These are phyloP conservation scores for Leptomonas seymouri DNA, from an alignment of 208 protist genomes.

Conservation along the genomic window DNA sequence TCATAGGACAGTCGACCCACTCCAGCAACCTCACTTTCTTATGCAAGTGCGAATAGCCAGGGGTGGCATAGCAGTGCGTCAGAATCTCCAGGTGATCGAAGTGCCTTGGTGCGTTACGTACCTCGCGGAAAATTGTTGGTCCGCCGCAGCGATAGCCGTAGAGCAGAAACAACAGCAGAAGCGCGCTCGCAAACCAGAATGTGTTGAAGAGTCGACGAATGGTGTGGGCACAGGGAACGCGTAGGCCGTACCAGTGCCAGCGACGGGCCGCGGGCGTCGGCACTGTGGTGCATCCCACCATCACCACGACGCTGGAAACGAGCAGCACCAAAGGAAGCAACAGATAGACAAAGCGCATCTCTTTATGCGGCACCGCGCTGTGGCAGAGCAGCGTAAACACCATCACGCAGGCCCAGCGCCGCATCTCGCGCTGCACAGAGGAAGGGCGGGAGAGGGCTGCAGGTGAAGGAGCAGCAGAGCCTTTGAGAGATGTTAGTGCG, in stretches of 20 bases:
- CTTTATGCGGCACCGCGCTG: conserved; percentile 92
- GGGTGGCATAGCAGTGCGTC: conserved; percentile 69
- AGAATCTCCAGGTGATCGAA: conserved; percentile 63
- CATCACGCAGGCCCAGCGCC: conserved; percentile 17
- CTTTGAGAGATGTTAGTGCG: background rate
- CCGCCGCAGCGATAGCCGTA: conserved; percentile 57
- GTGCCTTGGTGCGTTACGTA: conserved; percentile 39
- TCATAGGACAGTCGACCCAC: conserved; percentile 60
- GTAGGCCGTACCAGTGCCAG: background rate
- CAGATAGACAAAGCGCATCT: conserved; percentile 90
- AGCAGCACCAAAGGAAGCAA: conserved; percentile 59
- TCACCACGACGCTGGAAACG: conserved; percentile 49
- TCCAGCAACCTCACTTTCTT: conserved; percentile 57
- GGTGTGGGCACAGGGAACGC: background rate
- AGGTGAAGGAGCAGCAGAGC: background rate
- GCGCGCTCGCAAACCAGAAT: conserved; percentile 38
- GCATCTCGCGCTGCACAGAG: conserved; percentile 19
- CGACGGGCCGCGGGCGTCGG: background rate
- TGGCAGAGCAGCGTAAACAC: conserved; percentile 47
- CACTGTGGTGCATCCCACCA: conserved; percentile 22
- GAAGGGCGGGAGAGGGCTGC: conserved; percentile 2
- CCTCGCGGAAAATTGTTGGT: conserved; percentile 41
- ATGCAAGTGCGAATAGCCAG: conserved; percentile 77
- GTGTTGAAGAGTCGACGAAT: conserved; percentile 22
- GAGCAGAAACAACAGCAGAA: conserved; percentile 37